Percentiles rank a stretch among this genome's conserved stretches.
These are phyloP conservation scores for Trichoderma sp. DNA, from an alignment of 2,329 filamentous ascomycete genomes.

Conservation along the genomic window DNA sequence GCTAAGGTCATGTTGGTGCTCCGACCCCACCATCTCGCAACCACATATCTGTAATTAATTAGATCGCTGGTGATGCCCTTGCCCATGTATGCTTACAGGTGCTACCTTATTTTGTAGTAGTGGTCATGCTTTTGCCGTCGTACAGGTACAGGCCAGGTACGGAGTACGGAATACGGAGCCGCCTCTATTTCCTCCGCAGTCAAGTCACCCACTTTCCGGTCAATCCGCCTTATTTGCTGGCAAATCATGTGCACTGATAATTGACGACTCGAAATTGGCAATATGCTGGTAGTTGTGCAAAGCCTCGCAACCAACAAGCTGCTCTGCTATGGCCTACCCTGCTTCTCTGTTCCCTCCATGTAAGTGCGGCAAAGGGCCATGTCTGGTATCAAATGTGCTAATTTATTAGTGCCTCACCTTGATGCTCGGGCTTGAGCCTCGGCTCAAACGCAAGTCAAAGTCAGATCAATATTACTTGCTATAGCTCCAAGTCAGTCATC, in stretches of 20 bases:
- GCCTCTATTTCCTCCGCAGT: background rate
- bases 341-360: background rate
- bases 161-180: background rate
- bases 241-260: background rate
- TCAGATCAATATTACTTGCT: background rate
- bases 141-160: background rate
- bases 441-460: background rate
- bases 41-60: background rate
- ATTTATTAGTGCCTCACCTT: background rate
- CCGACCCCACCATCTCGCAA: slow-evolving; percentile 13
- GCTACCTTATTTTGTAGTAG: slow-evolving; percentile 3
- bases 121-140: background rate
- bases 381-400: background rate
- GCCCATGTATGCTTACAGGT: slow-evolving; percentile 7
- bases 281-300: background rate
- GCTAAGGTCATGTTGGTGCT: background rate
- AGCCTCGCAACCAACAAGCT: background rate
- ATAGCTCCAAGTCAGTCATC: background rate
- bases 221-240: background rate
- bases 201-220: background rate
- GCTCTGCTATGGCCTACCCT: background rate
- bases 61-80: slow-evolving; percentile 14
- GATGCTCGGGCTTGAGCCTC: background rate
- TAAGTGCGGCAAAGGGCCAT: background rate
- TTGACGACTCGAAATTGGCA: background rate